A percentile compares a stretch with the other conserved stretches of the same genome.
Conservation (phyloP, 2,329 filamentous ascomycete genomes). For the Fusarium praegraminearum region DNA sequence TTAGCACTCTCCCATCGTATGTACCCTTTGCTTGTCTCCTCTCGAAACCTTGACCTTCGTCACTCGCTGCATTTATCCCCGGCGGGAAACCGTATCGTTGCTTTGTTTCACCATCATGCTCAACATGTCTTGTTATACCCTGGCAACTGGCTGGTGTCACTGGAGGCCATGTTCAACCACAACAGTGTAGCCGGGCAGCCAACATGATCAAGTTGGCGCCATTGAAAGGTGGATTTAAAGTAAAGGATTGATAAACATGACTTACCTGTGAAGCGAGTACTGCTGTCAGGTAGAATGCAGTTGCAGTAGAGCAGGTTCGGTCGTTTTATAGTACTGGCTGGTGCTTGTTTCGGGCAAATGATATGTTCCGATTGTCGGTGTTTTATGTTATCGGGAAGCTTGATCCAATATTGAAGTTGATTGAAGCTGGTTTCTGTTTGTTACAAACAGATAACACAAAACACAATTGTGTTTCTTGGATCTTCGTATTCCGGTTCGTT, state of each 20-base stretch:
- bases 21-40: conserved; percentile 10
- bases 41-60: not conserved
- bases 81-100: not conserved
- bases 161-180: not conserved
- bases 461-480: not conserved
- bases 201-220: not conserved
- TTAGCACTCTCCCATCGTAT: conserved; percentile 5
- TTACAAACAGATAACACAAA: not conserved
- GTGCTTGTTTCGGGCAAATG: not conserved
- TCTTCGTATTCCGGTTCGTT: not conserved
- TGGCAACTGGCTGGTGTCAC: not conserved
- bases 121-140: not conserved
- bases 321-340: not conserved
- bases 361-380: not conserved
- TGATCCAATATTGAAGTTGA: not conserved
- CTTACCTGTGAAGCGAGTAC: conserved; percentile 15
- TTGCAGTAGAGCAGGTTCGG: not conserved
- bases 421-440: not conserved
- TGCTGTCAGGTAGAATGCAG: not conserved
- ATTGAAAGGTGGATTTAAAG: not conserved
- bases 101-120: not conserved
- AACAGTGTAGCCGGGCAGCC: not conserved
- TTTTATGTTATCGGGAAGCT: not conserved
- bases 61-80: not conserved
- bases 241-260: not conserved